phyloP scores from a whole-genome alignment of 1,284 basidiomycete species.

The Ustilago nuda region DNA sequence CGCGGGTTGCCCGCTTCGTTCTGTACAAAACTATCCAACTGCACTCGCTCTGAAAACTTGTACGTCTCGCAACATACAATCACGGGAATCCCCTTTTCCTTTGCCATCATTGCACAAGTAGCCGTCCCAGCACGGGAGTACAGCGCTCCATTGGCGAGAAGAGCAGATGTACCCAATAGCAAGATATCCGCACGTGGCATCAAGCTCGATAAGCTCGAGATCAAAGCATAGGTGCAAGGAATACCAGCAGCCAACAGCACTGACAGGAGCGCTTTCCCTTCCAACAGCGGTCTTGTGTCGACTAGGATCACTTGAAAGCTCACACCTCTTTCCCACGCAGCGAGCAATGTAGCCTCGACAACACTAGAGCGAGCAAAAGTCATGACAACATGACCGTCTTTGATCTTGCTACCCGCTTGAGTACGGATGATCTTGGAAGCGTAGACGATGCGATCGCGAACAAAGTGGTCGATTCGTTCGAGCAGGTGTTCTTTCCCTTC shows the following conservation, averaged over 20 bases:
- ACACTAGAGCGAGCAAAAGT: constrained; percentile 95
- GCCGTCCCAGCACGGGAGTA: constrained; percentile 95
- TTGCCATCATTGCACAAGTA: constrained; percentile 94
- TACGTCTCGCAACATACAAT: constrained; percentile 98
- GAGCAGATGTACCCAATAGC: constrained; percentile 90
- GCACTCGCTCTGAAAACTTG: constrained; percentile 94
- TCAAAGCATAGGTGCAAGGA: constrained; percentile 88
- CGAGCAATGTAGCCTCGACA: constrained; percentile 88
- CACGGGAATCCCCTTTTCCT: constrained; percentile 87
- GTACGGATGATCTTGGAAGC: constrained; percentile 94
- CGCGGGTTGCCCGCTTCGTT: constrained; percentile 78
- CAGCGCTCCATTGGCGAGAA: constrained; percentile 93
- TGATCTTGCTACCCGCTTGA: constrained; percentile 86
- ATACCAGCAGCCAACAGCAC: constrained; percentile 80
- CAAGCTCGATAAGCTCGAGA: constrained; percentile 86
- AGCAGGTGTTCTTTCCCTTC: constrained; percentile 91
- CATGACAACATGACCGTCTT: constrained; percentile 89
- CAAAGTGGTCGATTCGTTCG: constrained; percentile 89
- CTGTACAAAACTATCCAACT: constrained; percentile 92
- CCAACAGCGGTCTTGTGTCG: constrained; percentile 92
- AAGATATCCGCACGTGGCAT: constrained; percentile 84
- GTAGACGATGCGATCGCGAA: constrained; percentile 90
- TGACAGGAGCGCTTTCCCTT: constrained; percentile 80
- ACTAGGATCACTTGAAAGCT: constrained; percentile 90
- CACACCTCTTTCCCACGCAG: constrained; percentile 75